Conservation (phyloP, 768 basidiomycete species). For the Boletales sp. region DNA sequence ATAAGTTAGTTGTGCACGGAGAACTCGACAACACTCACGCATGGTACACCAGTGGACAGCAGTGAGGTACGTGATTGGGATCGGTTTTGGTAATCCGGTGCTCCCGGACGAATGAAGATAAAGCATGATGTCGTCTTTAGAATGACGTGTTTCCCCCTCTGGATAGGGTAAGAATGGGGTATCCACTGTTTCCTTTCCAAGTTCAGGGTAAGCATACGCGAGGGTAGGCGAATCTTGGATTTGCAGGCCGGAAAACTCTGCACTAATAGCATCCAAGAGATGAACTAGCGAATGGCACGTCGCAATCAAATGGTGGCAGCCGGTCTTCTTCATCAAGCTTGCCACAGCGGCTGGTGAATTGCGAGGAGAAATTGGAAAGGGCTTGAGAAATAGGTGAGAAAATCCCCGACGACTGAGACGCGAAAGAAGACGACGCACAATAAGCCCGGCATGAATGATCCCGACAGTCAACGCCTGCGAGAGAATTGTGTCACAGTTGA, state of each 20-base stretch:
- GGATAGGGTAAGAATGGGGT: slow-evolving; percentile 6
- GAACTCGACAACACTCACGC: slow-evolving; percentile 24
- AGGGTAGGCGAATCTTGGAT: slow-evolving; percentile 17
- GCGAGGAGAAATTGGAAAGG: slow-evolving; percentile 37
- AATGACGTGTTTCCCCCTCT: not conserved
- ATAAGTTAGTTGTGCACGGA: not conserved
- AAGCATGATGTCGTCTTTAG: slow-evolving; percentile 22
- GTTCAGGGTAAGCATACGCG: slow-evolving; percentile 7
- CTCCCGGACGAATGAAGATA: slow-evolving; percentile 50
- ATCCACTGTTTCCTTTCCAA: not conserved
- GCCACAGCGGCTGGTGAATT: slow-evolving; percentile 33
- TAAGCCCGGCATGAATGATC: slow-evolving; percentile 13
- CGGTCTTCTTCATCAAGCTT: slow-evolving; percentile 34
- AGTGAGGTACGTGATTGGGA: slow-evolving; percentile 33
- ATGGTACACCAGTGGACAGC: slow-evolving; percentile 31
- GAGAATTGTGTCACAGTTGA: slow-evolving; percentile 37
- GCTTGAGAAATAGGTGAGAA: slow-evolving; percentile 14
- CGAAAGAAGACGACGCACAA: not conserved
- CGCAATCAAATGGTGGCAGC: slow-evolving; percentile 37
- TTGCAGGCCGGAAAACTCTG: slow-evolving; percentile 14
- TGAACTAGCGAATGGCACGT: slow-evolving; percentile 28
- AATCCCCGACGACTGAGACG: not conserved
- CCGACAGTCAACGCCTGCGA: slow-evolving; percentile 43
- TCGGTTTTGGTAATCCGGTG: slow-evolving; percentile 43
- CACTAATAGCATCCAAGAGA: slow-evolving; percentile 29